Base-by-base conservation (phyloP, 1,139 yeast genomes). In the Kazachstania sp. region DNA sequence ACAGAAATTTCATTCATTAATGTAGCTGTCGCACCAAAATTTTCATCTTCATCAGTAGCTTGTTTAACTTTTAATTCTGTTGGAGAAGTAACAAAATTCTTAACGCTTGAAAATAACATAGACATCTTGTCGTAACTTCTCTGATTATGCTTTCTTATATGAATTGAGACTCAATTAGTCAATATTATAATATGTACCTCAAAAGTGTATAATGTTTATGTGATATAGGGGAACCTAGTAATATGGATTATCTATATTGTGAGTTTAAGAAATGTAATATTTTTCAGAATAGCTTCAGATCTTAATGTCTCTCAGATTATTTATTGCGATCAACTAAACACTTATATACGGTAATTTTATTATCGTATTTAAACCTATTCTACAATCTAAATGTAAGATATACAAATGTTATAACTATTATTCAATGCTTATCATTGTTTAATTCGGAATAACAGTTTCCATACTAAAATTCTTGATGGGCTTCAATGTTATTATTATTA, bases 1-100 rank as follows among this genome's bases (percentile, higher is more conserved):
- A 62, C 60, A n/a, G 64, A 59, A 8, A 63, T 58, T 46, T 63
- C 66, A 50, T 57, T 62, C 66, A 63, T 63, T 35, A 63, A 47
- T 4, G 67, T 54, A 12, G 64, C 65, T 3, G 63, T 61, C 7
- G 64, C 62, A 30, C 65, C 64, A 19, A 51, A 46, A 16, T 41
- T 49, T 11, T 61, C 66, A 46, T 57, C 53, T 26, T 62, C 66
- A 52, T 61, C 62, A 6, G 66, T 63, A 5, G 64, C 64, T 23
- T 55, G 56, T 46, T 49, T 57, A 9, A 60, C 62, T 48, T 62
- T 63, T 11, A 54, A 39, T 45, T 60, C 64, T 5, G 66, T 61
- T 8, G 62, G 45, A 3, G 61, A 56, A 41, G 54, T 58, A 16
- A 59, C 64, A 38, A 60, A 50, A 46, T 54, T 57, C 43, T 52